phyloP scores from a whole-genome alignment of 495 filamentous ascomycete genomes.

The Cercophora scortea region DNA sequence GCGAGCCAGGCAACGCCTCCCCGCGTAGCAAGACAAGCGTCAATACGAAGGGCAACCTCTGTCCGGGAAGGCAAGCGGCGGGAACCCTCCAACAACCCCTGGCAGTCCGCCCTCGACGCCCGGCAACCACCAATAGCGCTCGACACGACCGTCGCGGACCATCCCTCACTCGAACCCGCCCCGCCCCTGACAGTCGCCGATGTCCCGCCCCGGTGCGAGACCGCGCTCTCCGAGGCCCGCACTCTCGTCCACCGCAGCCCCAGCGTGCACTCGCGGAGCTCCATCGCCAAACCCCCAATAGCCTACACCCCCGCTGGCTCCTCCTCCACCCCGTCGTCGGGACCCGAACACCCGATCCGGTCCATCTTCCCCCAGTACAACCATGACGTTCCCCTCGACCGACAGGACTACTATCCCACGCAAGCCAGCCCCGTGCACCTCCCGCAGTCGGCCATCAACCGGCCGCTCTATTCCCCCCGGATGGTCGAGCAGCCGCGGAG shows the following conservation, averaged over 20 bases:
- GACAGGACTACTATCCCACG: slow-evolving; percentile 62
- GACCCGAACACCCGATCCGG: slow-evolving; percentile 24
- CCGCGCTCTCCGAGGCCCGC: slow-evolving; percentile 42
- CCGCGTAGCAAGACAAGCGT: slow-evolving; percentile 24
- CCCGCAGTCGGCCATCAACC: slow-evolving; percentile 47
- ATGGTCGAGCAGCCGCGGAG: slow-evolving; percentile 9
- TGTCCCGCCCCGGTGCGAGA: slow-evolving; percentile 34
- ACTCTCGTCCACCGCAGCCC: slow-evolving; percentile 38
- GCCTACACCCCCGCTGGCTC: slow-evolving; percentile 17
- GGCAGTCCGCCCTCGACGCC: slow-evolving; percentile 24
- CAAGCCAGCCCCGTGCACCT: slow-evolving; percentile 46
- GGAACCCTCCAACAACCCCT: slow-evolving; percentile 22
- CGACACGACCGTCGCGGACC: slow-evolving; percentile 8
- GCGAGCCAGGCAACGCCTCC: slow-evolving; percentile 10
- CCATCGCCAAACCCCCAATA: slow-evolving; percentile 39
- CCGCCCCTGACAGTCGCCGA: slow-evolving; percentile 23
- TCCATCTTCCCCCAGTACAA: slow-evolving; percentile 80
- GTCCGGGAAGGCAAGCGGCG: slow-evolving; percentile 28
- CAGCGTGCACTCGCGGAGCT: slow-evolving; percentile 38
- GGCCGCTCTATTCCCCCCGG: slow-evolving; percentile 45
- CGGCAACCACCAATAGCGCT: slow-evolving; percentile 4
- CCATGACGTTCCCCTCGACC: slow-evolving; percentile 55
- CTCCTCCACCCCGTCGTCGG: slow-evolving; percentile 17
- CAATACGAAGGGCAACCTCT: slow-evolving; percentile 25
- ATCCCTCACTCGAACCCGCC: slow-evolving; percentile 19